These are phyloP conservation scores for Diphasiastrum complanatum DNA, from an alignment of 83 land plant species.

Conservation along the genomic window DNA sequence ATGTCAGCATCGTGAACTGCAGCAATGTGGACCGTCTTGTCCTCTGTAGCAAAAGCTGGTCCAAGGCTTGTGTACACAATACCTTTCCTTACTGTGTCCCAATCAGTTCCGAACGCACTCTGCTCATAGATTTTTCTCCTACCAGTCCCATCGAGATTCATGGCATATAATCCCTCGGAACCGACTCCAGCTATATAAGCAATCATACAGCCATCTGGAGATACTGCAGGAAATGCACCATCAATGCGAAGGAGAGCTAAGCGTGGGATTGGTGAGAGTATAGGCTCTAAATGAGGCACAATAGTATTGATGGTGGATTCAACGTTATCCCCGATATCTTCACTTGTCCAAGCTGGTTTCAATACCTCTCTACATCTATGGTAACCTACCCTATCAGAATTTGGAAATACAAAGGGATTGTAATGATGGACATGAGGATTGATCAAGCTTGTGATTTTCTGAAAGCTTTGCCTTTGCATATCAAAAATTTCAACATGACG, in stretches of 20 bases:
- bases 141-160: constrained; percentile 1
- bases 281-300: too few relatives aligned
- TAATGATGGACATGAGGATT: constrained; percentile 56
- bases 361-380: constrained; percentile 66
- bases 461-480: background rate
- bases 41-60: background rate
- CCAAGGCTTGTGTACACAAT: constrained; percentile 1
- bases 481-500: constrained; percentile 5
- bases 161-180: background rate
- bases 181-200: constrained; percentile 3
- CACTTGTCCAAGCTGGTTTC: constrained; percentile 7
- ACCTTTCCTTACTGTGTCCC: background rate
- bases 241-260: constrained; percentile 4
- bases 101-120: background rate
- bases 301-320: too few relatives aligned
- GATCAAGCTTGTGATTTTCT: background rate
- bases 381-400: constrained; percentile 45
- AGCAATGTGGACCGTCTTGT: background rate
- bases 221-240: constrained; percentile 9
- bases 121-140: background rate
- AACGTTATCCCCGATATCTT: constrained; percentile 2
- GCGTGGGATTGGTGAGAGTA: too few relatives aligned
- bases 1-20: constrained; percentile 6
- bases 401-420: constrained; percentile 66
- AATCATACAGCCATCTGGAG: background rate